Evolutionary conservation across 495 filamentous ascomycete species (phyloP).

Genomic region (Pyronema domesticum): DNA sequence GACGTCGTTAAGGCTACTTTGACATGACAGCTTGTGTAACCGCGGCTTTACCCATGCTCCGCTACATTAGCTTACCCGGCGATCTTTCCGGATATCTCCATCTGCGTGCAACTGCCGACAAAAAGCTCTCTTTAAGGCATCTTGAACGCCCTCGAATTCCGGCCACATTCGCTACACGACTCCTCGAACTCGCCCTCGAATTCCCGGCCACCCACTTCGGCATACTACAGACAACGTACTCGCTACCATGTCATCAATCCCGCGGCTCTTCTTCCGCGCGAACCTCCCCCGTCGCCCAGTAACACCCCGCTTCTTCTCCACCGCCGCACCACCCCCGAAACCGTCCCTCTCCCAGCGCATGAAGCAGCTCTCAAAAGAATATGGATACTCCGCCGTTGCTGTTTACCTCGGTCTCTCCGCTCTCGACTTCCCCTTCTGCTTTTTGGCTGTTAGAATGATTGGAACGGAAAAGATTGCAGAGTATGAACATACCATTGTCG

Average conservation of each 20-base stretch:
- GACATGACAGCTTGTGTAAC: not conserved
- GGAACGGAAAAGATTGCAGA: conserved; percentile 70
- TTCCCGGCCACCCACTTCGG: not conserved
- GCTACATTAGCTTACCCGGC: not conserved
- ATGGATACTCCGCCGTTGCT: conserved; percentile 85
- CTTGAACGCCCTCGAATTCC: no score
- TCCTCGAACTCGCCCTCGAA: no score
- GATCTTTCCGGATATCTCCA: no score
- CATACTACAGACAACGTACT: not conserved
- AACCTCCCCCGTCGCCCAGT: conserved; percentile 1
- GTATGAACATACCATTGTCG: conserved; percentile 25
- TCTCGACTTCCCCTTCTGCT: conserved; percentile 91
- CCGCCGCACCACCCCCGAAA: not conserved
- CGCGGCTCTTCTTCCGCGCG: conserved; percentile 2
- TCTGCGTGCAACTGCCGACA: no score
- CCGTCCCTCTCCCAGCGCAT: conserved; percentile 49
- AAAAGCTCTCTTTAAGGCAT: no score
- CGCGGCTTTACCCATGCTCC: not conserved
- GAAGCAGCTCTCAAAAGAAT: conserved; percentile 73
- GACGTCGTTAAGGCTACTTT: no score
- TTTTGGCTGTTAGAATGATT: conserved; percentile 60
- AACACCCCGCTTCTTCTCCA: not conserved
- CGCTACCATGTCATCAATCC: not conserved
- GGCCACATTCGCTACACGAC: no score
- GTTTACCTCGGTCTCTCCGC: conserved; percentile 71